These are phyloP conservation scores for Aegle marmelos DNA, from an alignment of 345 rosid genomes.

Conservation along the genomic window DNA sequence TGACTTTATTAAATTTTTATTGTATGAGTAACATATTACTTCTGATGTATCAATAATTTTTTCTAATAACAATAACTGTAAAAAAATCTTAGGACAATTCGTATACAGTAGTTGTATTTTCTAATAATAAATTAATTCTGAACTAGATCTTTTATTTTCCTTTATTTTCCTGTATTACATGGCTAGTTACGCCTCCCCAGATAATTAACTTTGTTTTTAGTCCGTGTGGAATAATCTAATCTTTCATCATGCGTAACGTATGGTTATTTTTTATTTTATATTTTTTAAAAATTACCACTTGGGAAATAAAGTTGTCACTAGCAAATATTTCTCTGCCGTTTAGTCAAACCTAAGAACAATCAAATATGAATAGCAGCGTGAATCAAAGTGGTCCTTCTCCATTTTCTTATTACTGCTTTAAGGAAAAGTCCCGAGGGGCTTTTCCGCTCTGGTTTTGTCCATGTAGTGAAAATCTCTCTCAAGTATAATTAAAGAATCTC, in stretches of 20 bases:
- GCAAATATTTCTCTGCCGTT: neutral
- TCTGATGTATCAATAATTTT: too few relatives aligned
- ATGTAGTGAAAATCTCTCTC: neutral
- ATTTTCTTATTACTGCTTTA: neutral
- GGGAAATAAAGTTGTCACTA: neutral
- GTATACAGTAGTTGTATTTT: too few relatives aligned
- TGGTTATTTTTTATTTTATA: neutral
- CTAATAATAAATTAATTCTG: neutral
- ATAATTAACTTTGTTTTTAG: neutral
- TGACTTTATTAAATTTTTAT: too few relatives aligned
- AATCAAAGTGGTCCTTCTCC: constrained; percentile 5
- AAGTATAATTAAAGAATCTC: too few relatives aligned
- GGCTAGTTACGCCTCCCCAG: neutral
- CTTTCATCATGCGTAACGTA: neutral
- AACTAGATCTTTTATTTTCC: neutral
- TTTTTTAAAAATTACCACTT: neutral
- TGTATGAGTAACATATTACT: too few relatives aligned
- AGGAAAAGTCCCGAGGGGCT: neutral
- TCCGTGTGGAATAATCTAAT: neutral
- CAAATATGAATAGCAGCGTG: neutral
- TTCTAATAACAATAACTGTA: too few relatives aligned
- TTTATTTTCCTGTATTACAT: neutral
- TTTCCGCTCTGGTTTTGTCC: neutral
- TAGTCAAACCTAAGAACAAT: constrained; percentile 14
- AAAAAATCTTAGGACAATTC: too few relatives aligned